Percentiles rank a stretch among this genome's conserved stretches.
phyloP scores from a whole-genome alignment of 192 early-diverging fungal species.

The Pilaira anomala region DNA sequence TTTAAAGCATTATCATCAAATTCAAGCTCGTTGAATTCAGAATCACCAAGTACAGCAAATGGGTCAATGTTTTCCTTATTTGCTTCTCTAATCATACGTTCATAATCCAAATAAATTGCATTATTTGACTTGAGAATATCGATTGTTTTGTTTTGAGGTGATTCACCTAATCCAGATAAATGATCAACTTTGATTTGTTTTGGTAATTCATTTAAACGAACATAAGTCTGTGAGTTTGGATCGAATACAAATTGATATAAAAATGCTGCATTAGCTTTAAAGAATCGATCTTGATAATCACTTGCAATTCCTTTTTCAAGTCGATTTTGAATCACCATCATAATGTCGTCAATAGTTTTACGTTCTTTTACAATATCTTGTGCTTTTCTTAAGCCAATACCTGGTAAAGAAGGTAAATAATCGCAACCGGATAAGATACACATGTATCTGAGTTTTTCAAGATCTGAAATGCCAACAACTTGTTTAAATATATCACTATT shows the following conservation, averaged over 20 bases:
- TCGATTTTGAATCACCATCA: slow-evolving; percentile 23
- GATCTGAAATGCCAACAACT: slow-evolving; percentile 53
- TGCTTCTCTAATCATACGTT: too few species aligned
- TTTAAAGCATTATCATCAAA: too few species aligned
- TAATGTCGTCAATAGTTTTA: slow-evolving; percentile 40
- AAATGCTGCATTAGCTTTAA: slow-evolving; percentile 83
- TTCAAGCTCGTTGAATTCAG: too few species aligned
- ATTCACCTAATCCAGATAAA: neutral
- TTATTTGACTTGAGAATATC: neutral
- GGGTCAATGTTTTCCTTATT: too few species aligned
- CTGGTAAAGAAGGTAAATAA: slow-evolving; percentile 79
- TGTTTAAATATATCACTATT: slow-evolving; percentile 47
- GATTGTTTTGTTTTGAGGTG: neutral
- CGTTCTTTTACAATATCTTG: slow-evolving; percentile 49
- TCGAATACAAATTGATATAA: slow-evolving; percentile 89
- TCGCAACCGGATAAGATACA: slow-evolving; percentile 99
- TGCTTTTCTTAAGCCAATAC: slow-evolving; percentile 86
- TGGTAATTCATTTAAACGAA: slow-evolving; percentile 55
- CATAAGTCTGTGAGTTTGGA: slow-evolving; percentile 47
- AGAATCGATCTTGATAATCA: slow-evolving; percentile 69
- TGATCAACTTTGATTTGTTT: neutral
- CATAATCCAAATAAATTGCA: neutral
- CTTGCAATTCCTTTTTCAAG: slow-evolving; percentile 49
- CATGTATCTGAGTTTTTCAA: slow-evolving; percentile 79
- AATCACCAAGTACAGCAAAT: too few species aligned